Evolutionary conservation across 2,329 filamentous ascomycete genomes (phyloP), one percentile per base, ranked within the genome.

Genomic region (Penicillium sp.): DNA sequence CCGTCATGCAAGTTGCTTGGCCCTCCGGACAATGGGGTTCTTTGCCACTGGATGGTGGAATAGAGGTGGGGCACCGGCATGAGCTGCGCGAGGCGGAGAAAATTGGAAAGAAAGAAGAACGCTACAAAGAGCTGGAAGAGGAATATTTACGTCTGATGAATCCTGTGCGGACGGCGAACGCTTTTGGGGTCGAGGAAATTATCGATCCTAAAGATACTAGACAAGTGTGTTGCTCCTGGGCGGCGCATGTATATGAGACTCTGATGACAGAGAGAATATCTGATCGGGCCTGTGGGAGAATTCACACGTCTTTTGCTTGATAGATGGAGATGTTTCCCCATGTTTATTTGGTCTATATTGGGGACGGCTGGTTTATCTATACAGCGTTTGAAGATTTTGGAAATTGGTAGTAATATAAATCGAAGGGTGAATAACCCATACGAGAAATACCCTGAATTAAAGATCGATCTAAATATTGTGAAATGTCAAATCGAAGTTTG

Each of bases 81-180:
- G 85, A 87, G 60, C 67, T 87, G 55, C 81, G 79, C 54, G 78
- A 83, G 58, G 81, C 81, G 24, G 78, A 81, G 52, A 79, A 78
- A 49, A 64, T 75, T 23, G 82, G 82, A 0, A 71, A 75, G 29
- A 79, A 81, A 56, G 78, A 77, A 16, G 77, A 77, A 57, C 68
- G 78, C 37, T 87, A 86, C 59, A 74, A 76, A 36, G 81, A 85
- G 62, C 60, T 88, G 28, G 81, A 87, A 40, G 78, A 82, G 21
- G 83, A 86, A 66, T 87, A 87, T 66, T 71, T 77, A 31, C 74
- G 84, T 19, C 63, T 87, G 58, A 87, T 87, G 82, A 88, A 87
- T 59, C 85, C 85, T 0, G 82, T 87, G 1, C 72, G 85, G 14
- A 87, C 84, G 3, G 85, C 85, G 11, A 86, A 87, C 70, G 78